phyloP scores from a whole-genome alignment of 257 asterid species.

The Ehretia macrophylla region DNA sequence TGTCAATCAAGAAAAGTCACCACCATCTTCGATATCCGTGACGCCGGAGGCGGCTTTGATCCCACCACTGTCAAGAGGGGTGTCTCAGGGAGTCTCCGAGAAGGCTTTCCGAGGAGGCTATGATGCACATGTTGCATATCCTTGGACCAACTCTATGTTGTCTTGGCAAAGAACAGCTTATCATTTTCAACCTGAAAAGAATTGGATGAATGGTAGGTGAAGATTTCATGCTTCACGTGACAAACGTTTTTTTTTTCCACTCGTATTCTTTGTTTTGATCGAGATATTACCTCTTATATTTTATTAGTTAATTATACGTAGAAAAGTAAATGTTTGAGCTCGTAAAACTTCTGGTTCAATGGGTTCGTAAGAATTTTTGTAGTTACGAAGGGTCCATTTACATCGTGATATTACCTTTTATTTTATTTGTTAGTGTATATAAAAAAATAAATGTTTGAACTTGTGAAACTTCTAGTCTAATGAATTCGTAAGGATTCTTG shows the following conservation, averaged over 20 bases:
- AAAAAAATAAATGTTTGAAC: too few species aligned
- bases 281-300: background rate
- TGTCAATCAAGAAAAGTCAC: conserved; percentile 8
- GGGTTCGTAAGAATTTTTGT: too few species aligned
- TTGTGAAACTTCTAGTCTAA: too few species aligned
- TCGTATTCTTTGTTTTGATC: background rate
- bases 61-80: conserved; percentile 58
- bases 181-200: conserved; percentile 76
- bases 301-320: too few species aligned
- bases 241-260: background rate
- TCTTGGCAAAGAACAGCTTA: conserved; percentile 76
- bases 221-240: background rate
- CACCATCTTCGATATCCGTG: background rate
- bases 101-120: conserved; percentile 47
- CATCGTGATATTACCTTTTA: background rate
- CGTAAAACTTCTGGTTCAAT: too few species aligned
- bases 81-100: conserved; percentile 72
- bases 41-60: conserved; percentile 15
- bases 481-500: too few species aligned
- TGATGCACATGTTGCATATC: conserved; percentile 27
- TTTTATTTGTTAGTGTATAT: too few species aligned
- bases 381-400: too few species aligned
- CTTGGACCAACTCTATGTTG: conserved; percentile 71
- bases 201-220: conserved; percentile 75
- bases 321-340: too few species aligned